Conservation (phyloP, 345 rosid species). For the Corchorus olitorius region DNA sequence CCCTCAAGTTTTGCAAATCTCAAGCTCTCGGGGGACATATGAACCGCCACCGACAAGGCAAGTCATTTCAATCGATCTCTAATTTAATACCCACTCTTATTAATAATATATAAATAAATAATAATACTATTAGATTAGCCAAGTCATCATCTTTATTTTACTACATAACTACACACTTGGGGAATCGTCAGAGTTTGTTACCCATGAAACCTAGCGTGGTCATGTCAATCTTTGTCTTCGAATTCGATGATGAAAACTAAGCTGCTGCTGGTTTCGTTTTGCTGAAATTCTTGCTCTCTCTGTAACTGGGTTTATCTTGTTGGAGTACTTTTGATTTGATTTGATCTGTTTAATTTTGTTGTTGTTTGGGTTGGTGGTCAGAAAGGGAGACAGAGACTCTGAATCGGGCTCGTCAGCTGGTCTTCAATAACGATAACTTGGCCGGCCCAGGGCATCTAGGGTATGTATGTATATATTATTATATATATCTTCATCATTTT, state of each 20-base stretch:
- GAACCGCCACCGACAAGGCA: constrained; percentile 99
- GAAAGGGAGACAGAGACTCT: constrained; percentile 98
- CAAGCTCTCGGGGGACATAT: constrained; percentile 99
- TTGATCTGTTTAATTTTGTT: constrained; percentile 28
- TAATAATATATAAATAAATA: too few species aligned
- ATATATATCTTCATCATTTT: not conserved
- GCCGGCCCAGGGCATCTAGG: constrained; percentile 53
- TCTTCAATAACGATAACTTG: constrained; percentile 70
- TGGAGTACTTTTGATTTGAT: constrained; percentile 27
- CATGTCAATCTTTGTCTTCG: constrained; percentile 30
- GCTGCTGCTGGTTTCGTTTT: constrained; percentile 9
- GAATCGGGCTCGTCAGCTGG: constrained; percentile 98
- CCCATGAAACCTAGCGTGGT: constrained; percentile 27
- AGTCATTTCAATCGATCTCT: constrained; percentile 25
- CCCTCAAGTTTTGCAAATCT: constrained; percentile 99
- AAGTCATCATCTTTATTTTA: not conserved
- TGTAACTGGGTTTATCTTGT: constrained; percentile 1
- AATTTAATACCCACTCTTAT: too few species aligned
- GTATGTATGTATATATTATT: too few species aligned
- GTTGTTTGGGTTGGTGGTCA: constrained; percentile 35
- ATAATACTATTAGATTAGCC: not conserved
- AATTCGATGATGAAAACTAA: constrained; percentile 23
- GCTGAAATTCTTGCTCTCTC: constrained; percentile 26
- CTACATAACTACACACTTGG: not conserved
- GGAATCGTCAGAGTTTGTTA: constrained; percentile 20